These are phyloP conservation scores for Cucumis cinereus DNA, from an alignment of 306 rosid genomes.

Conservation along the genomic window DNA sequence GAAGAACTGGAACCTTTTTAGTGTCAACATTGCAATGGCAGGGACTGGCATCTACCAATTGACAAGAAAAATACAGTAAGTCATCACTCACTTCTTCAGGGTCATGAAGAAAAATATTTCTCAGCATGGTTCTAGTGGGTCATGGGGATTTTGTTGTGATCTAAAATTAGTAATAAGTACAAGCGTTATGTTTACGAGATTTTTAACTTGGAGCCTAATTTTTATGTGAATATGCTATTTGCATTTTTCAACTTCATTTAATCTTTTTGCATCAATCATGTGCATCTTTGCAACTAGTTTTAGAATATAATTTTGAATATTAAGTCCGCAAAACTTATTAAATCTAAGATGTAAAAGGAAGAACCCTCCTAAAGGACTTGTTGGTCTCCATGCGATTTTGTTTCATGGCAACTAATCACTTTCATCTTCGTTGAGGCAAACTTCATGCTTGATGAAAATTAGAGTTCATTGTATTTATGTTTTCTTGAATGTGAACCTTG, in stretches of 20 bases:
- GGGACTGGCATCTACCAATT: constrained; percentile 87
- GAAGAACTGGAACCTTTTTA: constrained; percentile 94
- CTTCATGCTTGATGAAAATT: neutral
- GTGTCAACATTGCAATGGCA: constrained; percentile 88
- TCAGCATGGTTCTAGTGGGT: neutral
- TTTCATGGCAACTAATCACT: neutral
- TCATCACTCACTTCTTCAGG: neutral
- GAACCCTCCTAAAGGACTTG: neutral
- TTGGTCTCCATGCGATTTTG: neutral
- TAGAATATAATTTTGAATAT: neutral
- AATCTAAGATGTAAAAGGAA: neutral
- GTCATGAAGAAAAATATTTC: neutral
- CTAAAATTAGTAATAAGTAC: neutral
- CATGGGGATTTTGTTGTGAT: neutral
- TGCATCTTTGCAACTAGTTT: neutral
- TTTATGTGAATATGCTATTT: neutral
- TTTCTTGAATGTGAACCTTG: neutral
- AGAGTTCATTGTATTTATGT: neutral
- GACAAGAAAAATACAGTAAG: constrained; percentile 67
- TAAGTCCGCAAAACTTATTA: neutral
- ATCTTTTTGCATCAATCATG: neutral
- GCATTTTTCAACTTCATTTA: neutral
- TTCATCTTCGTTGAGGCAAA: neutral
- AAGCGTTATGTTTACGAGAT: neutral
- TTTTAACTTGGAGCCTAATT: neutral